phyloP scores from a whole-genome alignment of 2,329 filamentous ascomycete genomes.

The Diaporthe sp. region DNA sequence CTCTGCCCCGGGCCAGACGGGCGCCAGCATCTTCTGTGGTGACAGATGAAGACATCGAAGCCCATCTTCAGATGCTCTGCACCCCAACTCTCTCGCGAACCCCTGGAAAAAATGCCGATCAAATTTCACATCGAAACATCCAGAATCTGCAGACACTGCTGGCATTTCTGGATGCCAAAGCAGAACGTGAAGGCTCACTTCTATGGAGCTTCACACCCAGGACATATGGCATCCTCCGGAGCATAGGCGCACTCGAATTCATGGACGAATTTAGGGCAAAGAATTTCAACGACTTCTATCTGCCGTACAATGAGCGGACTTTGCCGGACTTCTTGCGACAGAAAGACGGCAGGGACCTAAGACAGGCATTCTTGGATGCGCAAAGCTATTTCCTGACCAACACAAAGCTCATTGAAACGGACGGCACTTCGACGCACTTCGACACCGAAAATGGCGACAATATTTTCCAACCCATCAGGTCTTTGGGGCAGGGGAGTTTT shows the following conservation, averaged over 20 bases:
- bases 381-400: slow-evolving; percentile 43
- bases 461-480: slow-evolving; percentile 35
- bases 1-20: background rate
- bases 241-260: slow-evolving; percentile 34
- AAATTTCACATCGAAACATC: slow-evolving; percentile 39
- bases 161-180: slow-evolving; percentile 33
- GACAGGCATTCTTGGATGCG: slow-evolving; percentile 40
- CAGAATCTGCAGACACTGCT: slow-evolving; percentile 37
- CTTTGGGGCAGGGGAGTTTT: slow-evolving; percentile 42
- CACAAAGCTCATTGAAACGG: slow-evolving; percentile 42
- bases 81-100: background rate
- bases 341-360: slow-evolving; percentile 13
- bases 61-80: background rate
- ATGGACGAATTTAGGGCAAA: slow-evolving; percentile 41
- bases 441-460: slow-evolving; percentile 33
- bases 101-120: background rate
- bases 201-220: slow-evolving; percentile 37
- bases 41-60: background rate
- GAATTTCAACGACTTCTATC: slow-evolving; percentile 40
- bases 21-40: background rate
- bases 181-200: slow-evolving; percentile 24
- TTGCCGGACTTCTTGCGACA: slow-evolving; percentile 37
- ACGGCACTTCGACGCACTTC: slow-evolving; percentile 32
- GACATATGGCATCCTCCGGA: slow-evolving; percentile 42
- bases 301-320: slow-evolving; percentile 42